Conservation (phyloP, 2,329 filamentous ascomycete species). For the Cladosporium oxysporum region DNA sequence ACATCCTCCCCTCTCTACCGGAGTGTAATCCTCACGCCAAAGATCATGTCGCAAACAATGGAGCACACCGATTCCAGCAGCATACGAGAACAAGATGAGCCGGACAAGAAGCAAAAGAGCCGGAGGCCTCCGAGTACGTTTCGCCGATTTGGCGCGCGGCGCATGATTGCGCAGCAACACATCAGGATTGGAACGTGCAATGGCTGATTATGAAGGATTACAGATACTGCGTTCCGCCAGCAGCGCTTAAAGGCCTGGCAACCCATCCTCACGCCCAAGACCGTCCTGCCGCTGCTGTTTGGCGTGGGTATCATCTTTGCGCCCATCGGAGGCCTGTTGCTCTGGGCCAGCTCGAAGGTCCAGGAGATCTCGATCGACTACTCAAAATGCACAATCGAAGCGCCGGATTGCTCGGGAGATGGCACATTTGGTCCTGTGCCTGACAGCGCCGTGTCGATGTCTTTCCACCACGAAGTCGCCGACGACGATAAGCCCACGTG, state of each 20-base stretch:
- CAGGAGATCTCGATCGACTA: slow-evolving; percentile 93
- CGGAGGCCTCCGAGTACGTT: slow-evolving; percentile 81
- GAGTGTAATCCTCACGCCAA: slow-evolving; percentile 1
- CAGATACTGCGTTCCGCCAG: slow-evolving; percentile 91
- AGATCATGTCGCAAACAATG: slow-evolving; percentile 50
- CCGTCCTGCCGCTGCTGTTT: slow-evolving; percentile 88
- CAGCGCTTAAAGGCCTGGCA: slow-evolving; percentile 99
- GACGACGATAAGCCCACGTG: slow-evolving; percentile 32
- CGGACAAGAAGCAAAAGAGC: slow-evolving; percentile 81
- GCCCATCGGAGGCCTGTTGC: slow-evolving; percentile 81
- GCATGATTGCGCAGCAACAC: slow-evolving; percentile 1
- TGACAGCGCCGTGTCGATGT: slow-evolving; percentile 58
- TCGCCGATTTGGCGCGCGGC: slow-evolving; percentile 23
- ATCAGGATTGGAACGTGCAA: slow-evolving; percentile 8
- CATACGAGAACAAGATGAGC: slow-evolving; percentile 44
- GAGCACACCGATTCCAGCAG: slow-evolving; percentile 47
- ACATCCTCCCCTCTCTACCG: neutral
- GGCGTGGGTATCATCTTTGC: slow-evolving; percentile 88
- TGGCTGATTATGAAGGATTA: slow-evolving; percentile 41
- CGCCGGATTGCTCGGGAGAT: slow-evolving; percentile 48
- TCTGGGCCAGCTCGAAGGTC: slow-evolving; percentile 83
- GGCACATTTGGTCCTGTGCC: slow-evolving; percentile 55
- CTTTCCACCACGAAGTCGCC: slow-evolving; percentile 62
- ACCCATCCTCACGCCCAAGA: slow-evolving; percentile 93
- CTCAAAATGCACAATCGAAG: slow-evolving; percentile 66